These are phyloP conservation scores for Penicillium roqueforti DNA, from an alignment of 495 filamentous ascomycete species.

Conservation along the genomic window DNA sequence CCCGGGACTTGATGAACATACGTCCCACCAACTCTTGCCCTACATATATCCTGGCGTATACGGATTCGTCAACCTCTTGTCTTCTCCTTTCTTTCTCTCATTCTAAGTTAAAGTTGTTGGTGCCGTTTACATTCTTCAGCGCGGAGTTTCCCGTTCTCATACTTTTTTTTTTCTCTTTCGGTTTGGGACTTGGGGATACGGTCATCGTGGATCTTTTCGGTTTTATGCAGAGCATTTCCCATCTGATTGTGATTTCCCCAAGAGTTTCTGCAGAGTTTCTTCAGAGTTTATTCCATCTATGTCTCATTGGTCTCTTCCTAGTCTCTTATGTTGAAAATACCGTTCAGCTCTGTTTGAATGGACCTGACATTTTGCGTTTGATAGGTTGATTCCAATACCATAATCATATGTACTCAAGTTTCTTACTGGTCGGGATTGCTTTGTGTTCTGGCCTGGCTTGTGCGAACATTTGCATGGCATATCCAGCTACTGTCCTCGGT, in stretches of 20 bases:
- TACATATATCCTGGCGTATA: conserved; percentile 17
- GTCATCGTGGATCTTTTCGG: conserved; percentile 2
- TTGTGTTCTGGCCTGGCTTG: not conserved
- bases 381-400: not conserved
- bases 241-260: conserved; percentile 3
- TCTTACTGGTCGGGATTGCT: not conserved
- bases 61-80: conserved; percentile 1
- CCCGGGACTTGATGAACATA: conserved; percentile 11
- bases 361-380: not conserved
- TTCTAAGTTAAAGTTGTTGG: not conserved
- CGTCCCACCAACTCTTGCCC: conserved; percentile 8
- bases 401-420: not conserved
- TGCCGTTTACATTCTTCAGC: conserved; percentile 19
- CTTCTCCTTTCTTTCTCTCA: not conserved
- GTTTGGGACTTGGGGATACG: not conserved
- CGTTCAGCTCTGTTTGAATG: not conserved
- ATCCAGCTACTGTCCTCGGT: not conserved
- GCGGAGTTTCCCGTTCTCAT: conserved; percentile 24
- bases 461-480: conserved; percentile 11
- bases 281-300: not conserved
- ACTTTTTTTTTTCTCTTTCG: conserved; percentile 7
- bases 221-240: conserved; percentile 6
- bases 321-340: not conserved
- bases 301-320: not conserved
- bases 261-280: not conserved